Evolutionary conservation across 257 asterid genomes (phyloP).

Genomic region (Nicotiana attenuata): DNA sequence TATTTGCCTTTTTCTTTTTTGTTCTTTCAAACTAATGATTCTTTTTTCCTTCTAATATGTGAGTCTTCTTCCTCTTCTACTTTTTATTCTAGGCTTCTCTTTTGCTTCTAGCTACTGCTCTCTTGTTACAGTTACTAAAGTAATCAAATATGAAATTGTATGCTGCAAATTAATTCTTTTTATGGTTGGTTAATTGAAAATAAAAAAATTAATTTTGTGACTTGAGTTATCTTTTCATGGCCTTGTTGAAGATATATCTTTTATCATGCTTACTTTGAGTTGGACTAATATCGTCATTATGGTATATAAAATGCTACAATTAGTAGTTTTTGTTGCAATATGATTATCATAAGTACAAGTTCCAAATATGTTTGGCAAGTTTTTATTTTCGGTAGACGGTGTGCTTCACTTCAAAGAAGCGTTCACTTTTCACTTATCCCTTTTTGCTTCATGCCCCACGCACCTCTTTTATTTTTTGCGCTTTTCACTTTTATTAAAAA

Average conservation of each 20-base stretch:
- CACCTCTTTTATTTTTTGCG: neutral
- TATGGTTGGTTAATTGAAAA: neutral
- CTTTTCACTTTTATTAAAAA: neutral
- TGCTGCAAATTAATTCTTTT: neutral
- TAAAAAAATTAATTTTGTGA: neutral
- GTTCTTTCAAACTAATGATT: neutral
- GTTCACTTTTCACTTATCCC: neutral
- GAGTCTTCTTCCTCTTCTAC: neutral
- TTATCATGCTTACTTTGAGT: neutral
- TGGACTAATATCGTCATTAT: neutral
- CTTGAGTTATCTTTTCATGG: neutral
- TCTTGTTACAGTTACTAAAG: neutral
- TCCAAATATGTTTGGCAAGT: neutral
- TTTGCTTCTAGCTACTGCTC: neutral
- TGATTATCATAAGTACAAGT: neutral
- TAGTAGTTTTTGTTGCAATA: neutral
- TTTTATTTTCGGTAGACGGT: neutral
- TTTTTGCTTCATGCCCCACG: neutral
- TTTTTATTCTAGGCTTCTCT: neutral
- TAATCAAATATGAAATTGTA: neutral
- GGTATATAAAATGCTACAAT: neutral
- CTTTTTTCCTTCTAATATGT: neutral
- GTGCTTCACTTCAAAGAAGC: neutral
- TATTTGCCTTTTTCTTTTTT: neutral
- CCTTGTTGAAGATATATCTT: neutral